Evolutionary conservation across 169 alveolate species (phyloP).

Genomic region (Plasmodium sp.): DNA sequence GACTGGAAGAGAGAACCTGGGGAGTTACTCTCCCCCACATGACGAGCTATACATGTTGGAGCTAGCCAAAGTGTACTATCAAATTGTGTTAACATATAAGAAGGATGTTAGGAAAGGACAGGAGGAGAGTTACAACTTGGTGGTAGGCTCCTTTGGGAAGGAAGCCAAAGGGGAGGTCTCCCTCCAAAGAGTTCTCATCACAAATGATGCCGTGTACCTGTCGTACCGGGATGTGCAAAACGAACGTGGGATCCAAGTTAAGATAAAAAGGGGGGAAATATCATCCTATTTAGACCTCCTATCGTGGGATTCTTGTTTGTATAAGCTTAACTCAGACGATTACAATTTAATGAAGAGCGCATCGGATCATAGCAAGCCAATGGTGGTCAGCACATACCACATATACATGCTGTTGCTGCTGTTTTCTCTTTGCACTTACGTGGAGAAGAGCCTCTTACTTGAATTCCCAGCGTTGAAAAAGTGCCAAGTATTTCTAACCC

Average conservation of each 20-base stretch:
- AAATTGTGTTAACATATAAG: conserved; percentile 8
- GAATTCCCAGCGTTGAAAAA: conserved; percentile 18
- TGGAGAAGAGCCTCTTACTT: conserved; percentile 32
- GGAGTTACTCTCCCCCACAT: background rate
- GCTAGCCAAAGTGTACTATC: background rate
- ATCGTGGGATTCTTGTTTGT: background rate
- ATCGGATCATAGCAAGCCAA: conserved; percentile 10
- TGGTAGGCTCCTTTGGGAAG: background rate
- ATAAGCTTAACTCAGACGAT: conserved; percentile 26
- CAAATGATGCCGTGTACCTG: background rate
- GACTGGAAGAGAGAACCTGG: background rate
- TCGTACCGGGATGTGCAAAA: conserved; percentile 5
- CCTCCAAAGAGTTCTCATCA: background rate
- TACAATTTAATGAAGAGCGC: conserved; percentile 8
- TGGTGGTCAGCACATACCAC: conserved; percentile 9
- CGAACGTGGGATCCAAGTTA: background rate
- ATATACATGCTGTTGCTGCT: background rate
- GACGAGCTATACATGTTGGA: conserved; percentile 22
- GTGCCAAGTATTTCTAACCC: conserved; percentile 10
- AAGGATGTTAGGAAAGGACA: background rate
- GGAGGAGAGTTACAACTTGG: conserved; percentile 5
- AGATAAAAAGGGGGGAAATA: conserved; percentile 8
- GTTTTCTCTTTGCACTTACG: conserved; percentile 24
- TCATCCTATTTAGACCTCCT: conserved; percentile 2
- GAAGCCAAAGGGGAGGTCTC: background rate